Base-by-base conservation (phyloP, 192 early-diverging fungal genomes). In the Linnemannia zychae region DNA sequence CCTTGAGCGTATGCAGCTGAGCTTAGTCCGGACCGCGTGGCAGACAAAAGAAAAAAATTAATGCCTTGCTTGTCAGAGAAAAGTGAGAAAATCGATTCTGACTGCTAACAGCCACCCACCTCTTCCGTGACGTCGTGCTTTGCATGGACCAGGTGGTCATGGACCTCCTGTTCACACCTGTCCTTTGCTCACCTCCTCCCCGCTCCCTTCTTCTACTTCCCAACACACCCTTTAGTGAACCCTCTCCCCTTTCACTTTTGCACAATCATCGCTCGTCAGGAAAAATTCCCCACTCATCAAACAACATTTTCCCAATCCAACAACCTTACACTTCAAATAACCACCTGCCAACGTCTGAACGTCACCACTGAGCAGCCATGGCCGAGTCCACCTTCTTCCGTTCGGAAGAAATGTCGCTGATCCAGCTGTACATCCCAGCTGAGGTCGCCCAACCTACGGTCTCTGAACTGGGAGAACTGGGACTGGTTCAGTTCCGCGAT, bases 321-420 rank as follows among this genome's bases (percentile, higher is more conserved):
- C 50, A 52, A n/a, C n/a, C 49, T 20, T 20, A 20, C 57, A 63
- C 2, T 31, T 22, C 24, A 63, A 9, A 2, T 28, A 63, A 31
- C 57, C 3, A 28, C 48, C 31, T 24, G 22, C 24, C 24, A 31
- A 63, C 57, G 57, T 31, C 57, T 63, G 57, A 63, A 60, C 49
- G 52, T 38, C 57, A 37, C 20, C 2, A 48, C 52, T 28, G 24
- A 20, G n/a, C 20, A 76, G 52, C 76, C 72, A 93, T 93, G 92
- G 44, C 89, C 70, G 81, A 88, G 53, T 89, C 89, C 72, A 90
- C 91, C 28, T 91, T 98, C 87, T 98, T 97, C 90, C 93, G 98
- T 78, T 98, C 97, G 81, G 98, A 99, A 90, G 93, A 96, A 87
- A 99, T 99, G 98, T 96, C 97, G 76, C 94, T 98, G 82, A 93